Conservation (phyloP, 306 rosid species). For the Quercus rubra region DNA sequence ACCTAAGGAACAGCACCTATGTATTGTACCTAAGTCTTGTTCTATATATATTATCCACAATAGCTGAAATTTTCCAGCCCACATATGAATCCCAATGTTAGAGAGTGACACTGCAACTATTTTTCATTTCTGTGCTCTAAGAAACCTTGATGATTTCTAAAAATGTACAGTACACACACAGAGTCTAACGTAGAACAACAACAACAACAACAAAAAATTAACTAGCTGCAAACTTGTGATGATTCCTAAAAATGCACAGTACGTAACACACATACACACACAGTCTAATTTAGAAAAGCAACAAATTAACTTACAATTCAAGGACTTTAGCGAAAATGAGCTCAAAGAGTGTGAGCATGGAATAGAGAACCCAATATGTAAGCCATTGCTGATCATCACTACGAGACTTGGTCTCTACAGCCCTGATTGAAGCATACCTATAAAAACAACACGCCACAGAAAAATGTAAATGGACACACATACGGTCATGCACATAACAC, state of each 20-base stretch:
- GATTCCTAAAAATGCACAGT: too few species aligned
- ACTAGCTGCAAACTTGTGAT: background rate
- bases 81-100: too few species aligned
- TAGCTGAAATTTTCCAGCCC: too few species aligned
- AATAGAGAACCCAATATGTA: constrained; percentile 89
- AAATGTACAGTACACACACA: too few species aligned
- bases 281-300: background rate
- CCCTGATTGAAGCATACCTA: constrained; percentile 78
- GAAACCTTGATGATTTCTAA: too few species aligned
- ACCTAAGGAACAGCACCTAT: too few species aligned
- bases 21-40: too few species aligned
- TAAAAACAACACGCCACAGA: background rate
- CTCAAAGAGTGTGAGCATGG: constrained; percentile 81
- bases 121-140: too few species aligned
- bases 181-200: background rate
- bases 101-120: too few species aligned
- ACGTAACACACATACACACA: background rate
- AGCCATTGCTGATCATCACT: constrained; percentile 94
- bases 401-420: constrained; percentile 75
- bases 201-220: background rate
- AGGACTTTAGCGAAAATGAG: constrained; percentile 83
- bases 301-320: constrained; percentile 44
- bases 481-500: background rate
- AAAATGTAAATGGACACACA: background rate
- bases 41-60: too few species aligned